These are phyloP conservation scores for Coemansia javaensis DNA, from an alignment of 192 early-diverging fungal genomes.

Conservation along the genomic window DNA sequence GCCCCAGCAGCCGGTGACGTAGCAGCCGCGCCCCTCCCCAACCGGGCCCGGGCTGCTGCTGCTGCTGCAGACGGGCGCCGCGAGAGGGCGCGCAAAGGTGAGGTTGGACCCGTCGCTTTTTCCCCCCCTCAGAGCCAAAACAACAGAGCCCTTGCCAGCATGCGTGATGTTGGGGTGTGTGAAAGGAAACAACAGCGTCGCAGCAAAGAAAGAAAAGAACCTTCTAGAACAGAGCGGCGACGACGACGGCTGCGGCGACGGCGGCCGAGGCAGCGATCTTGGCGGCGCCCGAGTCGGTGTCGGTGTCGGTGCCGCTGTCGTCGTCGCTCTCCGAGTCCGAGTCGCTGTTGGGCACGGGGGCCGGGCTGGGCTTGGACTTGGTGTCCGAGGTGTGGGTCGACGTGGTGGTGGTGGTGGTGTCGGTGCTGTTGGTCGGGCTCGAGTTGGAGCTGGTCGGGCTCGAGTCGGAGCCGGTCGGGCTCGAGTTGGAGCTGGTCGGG, in stretches of 20 bases:
- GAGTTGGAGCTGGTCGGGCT: background rate
- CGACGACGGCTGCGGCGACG: slow-evolving; percentile 22
- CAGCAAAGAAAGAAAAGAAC: slow-evolving; percentile 1
- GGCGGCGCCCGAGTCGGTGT: slow-evolving; percentile 6
- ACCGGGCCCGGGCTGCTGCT: no score
- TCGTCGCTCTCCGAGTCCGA: background rate
- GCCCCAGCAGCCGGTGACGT: background rate
- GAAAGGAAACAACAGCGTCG: no score
- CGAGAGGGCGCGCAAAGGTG: no score
- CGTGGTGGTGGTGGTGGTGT: background rate
- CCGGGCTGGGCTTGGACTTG: no score
- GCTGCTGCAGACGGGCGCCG: no score
- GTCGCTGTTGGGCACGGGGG: background rate
- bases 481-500: background rate
- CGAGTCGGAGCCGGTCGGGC: background rate
- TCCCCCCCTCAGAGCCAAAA: no score
- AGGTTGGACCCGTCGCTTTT: no score
- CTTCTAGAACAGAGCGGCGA: slow-evolving; percentile 44
- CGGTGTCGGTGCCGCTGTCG: background rate
- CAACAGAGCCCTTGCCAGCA: no score
- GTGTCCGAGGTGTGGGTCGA: no score
- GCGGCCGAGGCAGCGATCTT: slow-evolving; percentile 20
- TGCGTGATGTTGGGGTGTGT: no score
- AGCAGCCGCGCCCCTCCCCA: background rate
- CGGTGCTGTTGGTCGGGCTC: background rate